phyloP scores from a whole-genome alignment of 495 filamentous ascomycete species.

The Podospora appendiculata region DNA sequence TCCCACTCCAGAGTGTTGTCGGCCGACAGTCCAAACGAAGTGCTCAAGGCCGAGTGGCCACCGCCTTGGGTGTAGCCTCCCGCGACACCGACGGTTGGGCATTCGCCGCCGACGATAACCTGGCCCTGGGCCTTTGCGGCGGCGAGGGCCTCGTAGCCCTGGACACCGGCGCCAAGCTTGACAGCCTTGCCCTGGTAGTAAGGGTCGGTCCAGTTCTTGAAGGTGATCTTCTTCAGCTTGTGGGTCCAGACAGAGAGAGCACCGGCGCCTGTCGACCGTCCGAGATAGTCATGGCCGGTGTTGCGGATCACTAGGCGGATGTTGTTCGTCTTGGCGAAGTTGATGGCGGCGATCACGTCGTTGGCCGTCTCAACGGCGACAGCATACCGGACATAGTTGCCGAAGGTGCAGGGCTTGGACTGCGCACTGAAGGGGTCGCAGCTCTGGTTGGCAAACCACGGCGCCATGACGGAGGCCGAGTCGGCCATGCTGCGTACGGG shows the following conservation, averaged over 20 bases:
- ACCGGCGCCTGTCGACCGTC: conserved; percentile 44
- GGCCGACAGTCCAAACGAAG: conserved; percentile 51
- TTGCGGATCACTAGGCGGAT: conserved; percentile 42
- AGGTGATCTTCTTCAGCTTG: conserved; percentile 38
- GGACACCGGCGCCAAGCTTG: conserved; percentile 52
- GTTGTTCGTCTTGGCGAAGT: conserved; percentile 38
- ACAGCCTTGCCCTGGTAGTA: conserved; percentile 40
- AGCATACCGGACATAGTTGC: conserved; percentile 50
- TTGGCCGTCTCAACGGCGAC: conserved; percentile 33
- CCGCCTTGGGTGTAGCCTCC: conserved; percentile 54
- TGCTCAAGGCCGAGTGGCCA: conserved; percentile 49
- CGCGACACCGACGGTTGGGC: conserved; percentile 43
- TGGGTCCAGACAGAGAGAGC: conserved; percentile 46
- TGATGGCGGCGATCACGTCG: conserved; percentile 36
- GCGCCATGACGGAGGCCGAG: conserved; percentile 36
- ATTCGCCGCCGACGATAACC: conserved; percentile 45
- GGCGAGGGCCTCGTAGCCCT: conserved; percentile 44
- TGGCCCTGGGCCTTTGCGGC: conserved; percentile 36
- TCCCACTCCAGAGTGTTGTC: conserved; percentile 55
- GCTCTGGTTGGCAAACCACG: conserved; percentile 37
- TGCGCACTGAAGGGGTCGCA: conserved; percentile 24
- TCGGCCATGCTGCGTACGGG: conserved; percentile 28
- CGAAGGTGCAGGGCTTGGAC: conserved; percentile 39
- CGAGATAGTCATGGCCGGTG: conserved; percentile 40
- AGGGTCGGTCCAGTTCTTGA: conserved; percentile 31